Conservation (phyloP, 2,329 filamentous ascomycete species). For the Leptoxyphium fumago region DNA sequence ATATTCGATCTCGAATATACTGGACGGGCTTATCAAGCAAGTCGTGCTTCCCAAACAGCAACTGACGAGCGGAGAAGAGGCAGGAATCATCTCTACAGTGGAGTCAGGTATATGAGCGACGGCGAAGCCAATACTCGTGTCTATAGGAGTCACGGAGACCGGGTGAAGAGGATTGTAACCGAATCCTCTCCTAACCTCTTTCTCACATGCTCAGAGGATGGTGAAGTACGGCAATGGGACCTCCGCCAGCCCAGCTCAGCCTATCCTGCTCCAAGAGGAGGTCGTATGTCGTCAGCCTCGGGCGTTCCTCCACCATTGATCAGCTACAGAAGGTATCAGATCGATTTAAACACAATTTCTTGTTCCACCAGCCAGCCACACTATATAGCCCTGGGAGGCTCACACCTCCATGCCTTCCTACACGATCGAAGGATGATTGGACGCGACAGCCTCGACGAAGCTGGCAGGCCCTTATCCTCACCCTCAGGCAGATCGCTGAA, state of each 20-base stretch:
- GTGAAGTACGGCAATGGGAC: conserved; percentile 56
- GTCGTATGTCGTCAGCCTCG: conserved; percentile 29
- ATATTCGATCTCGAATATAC: conserved; percentile 54
- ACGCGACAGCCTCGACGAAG: conserved; percentile 40
- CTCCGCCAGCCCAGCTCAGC: conserved; percentile 47
- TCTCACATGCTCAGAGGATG: conserved; percentile 54
- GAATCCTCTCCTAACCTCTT: conserved; percentile 55
- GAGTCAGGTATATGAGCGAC: conserved; percentile 40
- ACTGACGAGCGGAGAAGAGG: conserved; percentile 33
- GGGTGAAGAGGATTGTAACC: conserved; percentile 55
- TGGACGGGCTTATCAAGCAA: conserved; percentile 30
- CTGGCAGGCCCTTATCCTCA: conserved; percentile 32
- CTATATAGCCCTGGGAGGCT: conserved; percentile 55
- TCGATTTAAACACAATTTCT: conserved; percentile 55
- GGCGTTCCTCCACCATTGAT: conserved; percentile 48
- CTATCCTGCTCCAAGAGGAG: conserved; percentile 39
- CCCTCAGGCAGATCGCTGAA: conserved; percentile 25
- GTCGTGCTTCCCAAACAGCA: conserved; percentile 27
- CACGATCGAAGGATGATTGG: conserved; percentile 56
- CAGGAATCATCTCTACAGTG: conserved; percentile 38
- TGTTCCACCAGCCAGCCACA: conserved; percentile 53
- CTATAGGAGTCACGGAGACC: conserved; percentile 48
- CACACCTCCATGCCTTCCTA: conserved; percentile 53
- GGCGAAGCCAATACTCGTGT: conserved; percentile 46
- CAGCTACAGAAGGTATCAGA: conserved; percentile 46